A percentile compares a stretch with the other conserved stretches of the same genome.
phyloP scores from a whole-genome alignment of 163 green algal species.

The Prototheca cutis region DNA sequence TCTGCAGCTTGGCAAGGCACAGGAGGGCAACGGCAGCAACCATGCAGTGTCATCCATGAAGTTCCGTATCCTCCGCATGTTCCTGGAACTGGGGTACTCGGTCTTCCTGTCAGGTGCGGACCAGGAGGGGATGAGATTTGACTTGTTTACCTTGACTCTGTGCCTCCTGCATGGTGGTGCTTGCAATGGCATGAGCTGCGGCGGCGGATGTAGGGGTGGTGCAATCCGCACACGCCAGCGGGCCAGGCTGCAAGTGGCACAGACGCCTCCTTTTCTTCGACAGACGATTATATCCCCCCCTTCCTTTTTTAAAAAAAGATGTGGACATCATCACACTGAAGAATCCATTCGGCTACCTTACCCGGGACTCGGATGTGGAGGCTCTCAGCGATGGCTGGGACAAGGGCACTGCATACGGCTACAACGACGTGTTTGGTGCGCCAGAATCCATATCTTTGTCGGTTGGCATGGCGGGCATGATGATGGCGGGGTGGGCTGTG shows the following conservation, averaged over 20 bases:
- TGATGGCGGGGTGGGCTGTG: too few relatives aligned
- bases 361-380: slow-evolving; percentile 73
- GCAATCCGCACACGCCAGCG: too few relatives aligned
- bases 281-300: neutral
- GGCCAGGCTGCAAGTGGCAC: too few relatives aligned
- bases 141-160: too few relatives aligned
- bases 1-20: slow-evolving; percentile 31
- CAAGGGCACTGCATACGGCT: slow-evolving; percentile 36
- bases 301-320: slow-evolving; percentile 23
- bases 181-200: too few relatives aligned
- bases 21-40: slow-evolving; percentile 57
- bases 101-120: slow-evolving; percentile 56
- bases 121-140: too few relatives aligned
- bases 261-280: neutral
- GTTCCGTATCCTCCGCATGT: slow-evolving; percentile 66
- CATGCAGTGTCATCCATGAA: slow-evolving; percentile 68
- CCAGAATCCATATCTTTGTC: too few relatives aligned
- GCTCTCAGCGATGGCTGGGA: slow-evolving; percentile 65
- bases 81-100: slow-evolving; percentile 64
- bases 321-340: slow-evolving; percentile 80
- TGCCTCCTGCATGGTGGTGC: too few relatives aligned
- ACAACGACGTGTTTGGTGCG: slow-evolving; percentile 46
- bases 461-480: too few relatives aligned
- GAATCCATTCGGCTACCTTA: slow-evolving; percentile 69
- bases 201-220: too few relatives aligned